Percentiles rank a stretch among this genome's conserved stretches.
Conservation (phyloP, 2,329 filamentous ascomycete genomes). For the Alternaria ethzedia region DNA sequence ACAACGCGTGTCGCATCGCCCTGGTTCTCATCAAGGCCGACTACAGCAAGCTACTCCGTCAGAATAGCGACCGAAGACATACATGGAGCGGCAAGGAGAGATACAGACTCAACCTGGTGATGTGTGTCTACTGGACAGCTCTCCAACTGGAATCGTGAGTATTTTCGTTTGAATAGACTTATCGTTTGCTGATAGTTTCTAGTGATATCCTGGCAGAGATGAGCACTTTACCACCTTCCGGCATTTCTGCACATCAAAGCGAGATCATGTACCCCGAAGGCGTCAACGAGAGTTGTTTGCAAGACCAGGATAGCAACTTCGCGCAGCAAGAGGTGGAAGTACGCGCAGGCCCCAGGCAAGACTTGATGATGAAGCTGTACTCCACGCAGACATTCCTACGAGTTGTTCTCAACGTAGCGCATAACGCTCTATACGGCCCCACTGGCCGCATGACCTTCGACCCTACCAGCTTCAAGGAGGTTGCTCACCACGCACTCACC, state of each 20-base stretch:
- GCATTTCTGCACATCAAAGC: slow-evolving; percentile 63
- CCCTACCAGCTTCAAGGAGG: slow-evolving; percentile 37
- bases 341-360: slow-evolving; percentile 39
- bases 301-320: slow-evolving; percentile 14
- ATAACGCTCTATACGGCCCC: slow-evolving; percentile 60
- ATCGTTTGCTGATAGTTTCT: slow-evolving; percentile 13
- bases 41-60: slow-evolving; percentile 36
- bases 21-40: slow-evolving; percentile 76
- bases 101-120: slow-evolving; percentile 50
- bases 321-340: slow-evolving; percentile 12
- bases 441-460: slow-evolving; percentile 44
- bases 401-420: slow-evolving; percentile 62
- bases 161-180: background rate
- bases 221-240: slow-evolving; percentile 64
- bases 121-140: slow-evolving; percentile 88
- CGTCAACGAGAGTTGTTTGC: slow-evolving; percentile 52
- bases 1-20: slow-evolving; percentile 64
- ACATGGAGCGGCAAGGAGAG: slow-evolving; percentile 30
- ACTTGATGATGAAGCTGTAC: slow-evolving; percentile 62
- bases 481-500: slow-evolving; percentile 33
- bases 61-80: slow-evolving; percentile 22
- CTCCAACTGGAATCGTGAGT: slow-evolving; percentile 84
- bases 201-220: slow-evolving; percentile 93
- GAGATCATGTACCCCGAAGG: slow-evolving; percentile 72
- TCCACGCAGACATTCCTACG: slow-evolving; percentile 67